A percentile compares a stretch with the other conserved stretches of the same genome.
These are phyloP conservation scores for Fusarium euwallaceae DNA, from an alignment of 2,329 filamentous ascomycete genomes.

Conservation along the genomic window DNA sequence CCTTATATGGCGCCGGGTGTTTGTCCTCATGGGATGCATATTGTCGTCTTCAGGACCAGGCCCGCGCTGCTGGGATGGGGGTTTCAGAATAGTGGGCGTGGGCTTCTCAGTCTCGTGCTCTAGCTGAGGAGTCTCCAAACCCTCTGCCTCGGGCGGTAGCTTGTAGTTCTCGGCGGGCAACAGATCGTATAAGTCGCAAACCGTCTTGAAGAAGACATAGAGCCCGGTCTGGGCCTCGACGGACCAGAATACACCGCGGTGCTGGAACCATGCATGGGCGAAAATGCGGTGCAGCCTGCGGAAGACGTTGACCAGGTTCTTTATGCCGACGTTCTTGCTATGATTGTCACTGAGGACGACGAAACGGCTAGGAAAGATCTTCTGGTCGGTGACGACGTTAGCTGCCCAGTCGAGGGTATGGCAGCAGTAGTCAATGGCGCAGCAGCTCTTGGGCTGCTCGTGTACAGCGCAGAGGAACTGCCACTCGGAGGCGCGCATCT, in stretches of 20 bases:
- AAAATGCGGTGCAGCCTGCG: constrained; percentile 95
- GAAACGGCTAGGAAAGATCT: constrained; percentile 92
- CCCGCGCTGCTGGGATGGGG: constrained; percentile 48
- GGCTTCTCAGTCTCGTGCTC: constrained; percentile 59
- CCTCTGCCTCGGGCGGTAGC: constrained; percentile 92
- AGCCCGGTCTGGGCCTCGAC: constrained; percentile 92
- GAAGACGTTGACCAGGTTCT: constrained; percentile 95
- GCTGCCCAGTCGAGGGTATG: constrained; percentile 98
- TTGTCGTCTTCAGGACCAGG: constrained; percentile 60
- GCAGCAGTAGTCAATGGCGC: constrained; percentile 98
- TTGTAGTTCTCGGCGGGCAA: constrained; percentile 97
- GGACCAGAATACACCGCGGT: constrained; percentile 94
- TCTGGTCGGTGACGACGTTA: constrained; percentile 92
- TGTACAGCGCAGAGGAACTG: constrained; percentile 99
- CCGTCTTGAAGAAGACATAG: constrained; percentile 96
- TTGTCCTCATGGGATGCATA: constrained; percentile 70
- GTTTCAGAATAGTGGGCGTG: constrained; percentile 54
- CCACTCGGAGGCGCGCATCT: constrained; percentile 99
- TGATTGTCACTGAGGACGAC: constrained; percentile 68
- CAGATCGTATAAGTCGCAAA: constrained; percentile 91
- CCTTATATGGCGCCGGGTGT: constrained; percentile 84
- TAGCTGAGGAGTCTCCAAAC: constrained; percentile 68
- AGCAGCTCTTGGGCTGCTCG: constrained; percentile 95
- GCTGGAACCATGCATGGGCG: constrained; percentile 98
- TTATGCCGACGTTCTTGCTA: constrained; percentile 74